Base-by-base conservation (phyloP, 108 stramenopile genomes). In the Chaetoceros tenuissimus region DNA sequence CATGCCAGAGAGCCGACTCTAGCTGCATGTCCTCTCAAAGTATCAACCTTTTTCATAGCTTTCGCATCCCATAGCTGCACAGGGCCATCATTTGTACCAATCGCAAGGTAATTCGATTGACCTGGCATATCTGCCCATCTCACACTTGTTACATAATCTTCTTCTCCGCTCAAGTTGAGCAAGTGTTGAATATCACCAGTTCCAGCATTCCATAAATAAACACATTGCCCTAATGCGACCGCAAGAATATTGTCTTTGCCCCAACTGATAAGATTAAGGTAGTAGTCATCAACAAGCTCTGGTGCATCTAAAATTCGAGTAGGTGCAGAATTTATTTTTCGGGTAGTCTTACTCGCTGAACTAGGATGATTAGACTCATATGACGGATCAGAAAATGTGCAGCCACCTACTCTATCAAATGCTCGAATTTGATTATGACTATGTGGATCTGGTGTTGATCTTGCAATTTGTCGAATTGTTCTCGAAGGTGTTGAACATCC, bases 201-300 rank as follows among this genome's bases (percentile, higher is more conserved):
- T n/a, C 72, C 82, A 0, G 99, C 97, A 64, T 98, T 89, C 99
- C 99, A 99, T 2, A 99, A 77, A 66, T 98, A 99, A 2, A 99
- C 97, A n/a, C 94, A 94, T 63, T 96, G 96, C 10, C 80, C 71
- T 28, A 99, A 64, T 2, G 99, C 99, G 2, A 99, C 97, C 3
- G 99, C 99, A 20, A 99, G 69, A 40, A 94, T 61, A 67, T 99
- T 97, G 66, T 78, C 84, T 50, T 77, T 76, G 57, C 92, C 81
- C 97, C 97, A 98, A 51, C 82, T 83, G 7, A 98, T 68, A 21
- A 98, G 71, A 67, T 98, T 98, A 44, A 98, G 82, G 67, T 98
- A 98, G 74, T 98, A 97, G 62, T 97, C 96, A 63, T 97, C 94
- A 52, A 95, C 81, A 28, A 98, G 60, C 34, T 95, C 97, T 1